These are phyloP conservation scores for Hypocrella siamensis DNA, from an alignment of 2,329 filamentous ascomycete species.

Conservation along the genomic window DNA sequence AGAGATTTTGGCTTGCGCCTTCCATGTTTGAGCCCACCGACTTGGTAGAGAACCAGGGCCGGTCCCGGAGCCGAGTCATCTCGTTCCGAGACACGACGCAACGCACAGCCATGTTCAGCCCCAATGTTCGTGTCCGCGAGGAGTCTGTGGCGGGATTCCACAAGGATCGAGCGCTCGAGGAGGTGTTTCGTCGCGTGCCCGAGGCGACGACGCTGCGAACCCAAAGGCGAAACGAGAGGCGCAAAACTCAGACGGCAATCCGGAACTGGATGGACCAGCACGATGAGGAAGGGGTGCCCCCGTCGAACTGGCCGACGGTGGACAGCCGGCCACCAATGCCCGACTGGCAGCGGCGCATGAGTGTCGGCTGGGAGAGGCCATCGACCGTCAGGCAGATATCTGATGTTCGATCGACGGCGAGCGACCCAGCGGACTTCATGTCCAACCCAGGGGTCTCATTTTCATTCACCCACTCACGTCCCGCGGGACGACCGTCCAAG, in stretches of 20 bases:
- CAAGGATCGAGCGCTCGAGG: slow-evolving; percentile 79
- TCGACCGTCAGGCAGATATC: slow-evolving; percentile 34
- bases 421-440: slow-evolving; percentile 47
- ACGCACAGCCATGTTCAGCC: slow-evolving; percentile 55
- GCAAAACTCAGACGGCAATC: slow-evolving; percentile 67
- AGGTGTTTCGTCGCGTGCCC: slow-evolving; percentile 69
- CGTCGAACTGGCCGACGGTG: slow-evolving; percentile 32
- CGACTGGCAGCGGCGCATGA: slow-evolving; percentile 37
- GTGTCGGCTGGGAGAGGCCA: slow-evolving; percentile 31
- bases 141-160: slow-evolving; percentile 79
- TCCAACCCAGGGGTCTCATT: slow-evolving; percentile 30
- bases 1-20: slow-evolving; percentile 61
- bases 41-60: slow-evolving; percentile 56
- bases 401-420: slow-evolving; percentile 43
- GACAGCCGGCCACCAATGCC: slow-evolving; percentile 26
- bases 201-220: slow-evolving; percentile 45
- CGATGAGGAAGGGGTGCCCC: slow-evolving; percentile 31
- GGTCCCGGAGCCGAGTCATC: slow-evolving; percentile 30
- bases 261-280: slow-evolving; percentile 78
- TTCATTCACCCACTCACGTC: slow-evolving; percentile 8
- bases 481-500: slow-evolving; percentile 22
- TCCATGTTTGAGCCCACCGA: slow-evolving; percentile 72
- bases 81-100: slow-evolving; percentile 41
- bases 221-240: slow-evolving; percentile 45
- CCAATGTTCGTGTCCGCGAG: slow-evolving; percentile 56